Conservation (phyloP, 768 basidiomycete species). For the Brasilioporus rufonigricans region DNA sequence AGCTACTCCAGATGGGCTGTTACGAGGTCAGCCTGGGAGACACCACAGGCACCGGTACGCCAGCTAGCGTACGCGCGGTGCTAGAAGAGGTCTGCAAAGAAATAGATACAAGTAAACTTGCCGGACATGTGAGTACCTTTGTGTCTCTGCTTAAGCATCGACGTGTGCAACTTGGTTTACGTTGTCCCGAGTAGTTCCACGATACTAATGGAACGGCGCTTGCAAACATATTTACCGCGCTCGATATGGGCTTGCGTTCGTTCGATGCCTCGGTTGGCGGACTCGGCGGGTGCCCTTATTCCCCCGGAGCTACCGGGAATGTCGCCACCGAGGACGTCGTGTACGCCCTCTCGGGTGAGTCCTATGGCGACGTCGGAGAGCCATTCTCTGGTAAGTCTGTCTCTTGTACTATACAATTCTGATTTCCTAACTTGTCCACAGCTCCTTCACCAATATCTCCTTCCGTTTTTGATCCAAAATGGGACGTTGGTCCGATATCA, state of each 20-base stretch:
- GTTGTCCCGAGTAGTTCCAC: constrained; percentile 57
- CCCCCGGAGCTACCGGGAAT: constrained; percentile 94
- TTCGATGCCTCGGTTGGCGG: constrained; percentile 86
- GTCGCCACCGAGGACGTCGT: constrained; percentile 92
- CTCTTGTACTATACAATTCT: no score
- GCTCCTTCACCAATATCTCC: background rate
- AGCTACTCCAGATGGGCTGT: constrained; percentile 85
- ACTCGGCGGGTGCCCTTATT: constrained; percentile 93
- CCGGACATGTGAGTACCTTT: constrained; percentile 49
- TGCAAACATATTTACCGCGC: constrained; percentile 70
- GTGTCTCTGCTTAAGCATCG: constrained; percentile 18
- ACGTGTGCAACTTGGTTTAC: background rate
- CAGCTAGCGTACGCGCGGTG: constrained; percentile 62
- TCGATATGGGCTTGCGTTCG: constrained; percentile 72
- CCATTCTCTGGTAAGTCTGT: constrained; percentile 19
- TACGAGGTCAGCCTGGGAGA: constrained; percentile 93
- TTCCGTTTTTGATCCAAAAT: constrained; percentile 11
- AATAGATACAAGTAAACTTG: constrained; percentile 64
- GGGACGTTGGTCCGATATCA: constrained; percentile 45
- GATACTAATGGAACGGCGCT: constrained; percentile 87
- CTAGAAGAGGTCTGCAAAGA: constrained; percentile 65
- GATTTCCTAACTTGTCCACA: no score
- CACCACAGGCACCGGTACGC: constrained; percentile 85
- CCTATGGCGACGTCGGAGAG: constrained; percentile 48
- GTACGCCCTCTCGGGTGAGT: constrained; percentile 70